phyloP scores from a whole-genome alignment of 495 filamentous ascomycete species.

The Entonaema liquescens region DNA sequence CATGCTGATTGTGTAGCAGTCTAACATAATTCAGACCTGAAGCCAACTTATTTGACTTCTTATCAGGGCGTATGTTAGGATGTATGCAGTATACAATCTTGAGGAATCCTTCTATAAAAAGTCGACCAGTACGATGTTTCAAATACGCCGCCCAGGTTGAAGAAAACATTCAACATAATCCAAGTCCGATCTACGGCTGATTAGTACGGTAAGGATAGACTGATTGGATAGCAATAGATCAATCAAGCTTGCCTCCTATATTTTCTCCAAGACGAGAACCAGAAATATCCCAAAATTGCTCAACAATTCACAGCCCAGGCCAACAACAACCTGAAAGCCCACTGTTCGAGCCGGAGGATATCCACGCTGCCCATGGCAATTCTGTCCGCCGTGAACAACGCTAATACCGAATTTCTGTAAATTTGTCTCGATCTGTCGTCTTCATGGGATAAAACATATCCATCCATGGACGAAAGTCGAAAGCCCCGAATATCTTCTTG shows the following conservation, averaged over 20 bases:
- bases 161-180: neutral
- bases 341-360: constrained; percentile 40
- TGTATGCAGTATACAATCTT: neutral
- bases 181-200: neutral
- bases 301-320: constrained; percentile 41
- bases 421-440: constrained; percentile 19
- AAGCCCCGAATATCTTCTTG: constrained; percentile 48
- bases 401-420: constrained; percentile 47
- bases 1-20: neutral
- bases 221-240: neutral
- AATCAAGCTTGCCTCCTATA: neutral
- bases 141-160: neutral
- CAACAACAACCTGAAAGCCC: constrained; percentile 39
- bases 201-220: neutral
- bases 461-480: constrained; percentile 55
- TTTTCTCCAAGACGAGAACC: neutral
- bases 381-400: constrained; percentile 50
- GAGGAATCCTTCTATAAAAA: neutral
- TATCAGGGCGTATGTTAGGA: constrained; percentile 3
- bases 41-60: constrained; percentile 6
- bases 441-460: constrained; percentile 49
- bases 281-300: constrained; percentile 1
- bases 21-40: neutral
- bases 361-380: constrained; percentile 44
- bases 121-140: neutral